phyloP scores from a whole-genome alignment of 2,329 filamentous ascomycete genomes.

The Pseudocercospora pini-densiflorae region DNA sequence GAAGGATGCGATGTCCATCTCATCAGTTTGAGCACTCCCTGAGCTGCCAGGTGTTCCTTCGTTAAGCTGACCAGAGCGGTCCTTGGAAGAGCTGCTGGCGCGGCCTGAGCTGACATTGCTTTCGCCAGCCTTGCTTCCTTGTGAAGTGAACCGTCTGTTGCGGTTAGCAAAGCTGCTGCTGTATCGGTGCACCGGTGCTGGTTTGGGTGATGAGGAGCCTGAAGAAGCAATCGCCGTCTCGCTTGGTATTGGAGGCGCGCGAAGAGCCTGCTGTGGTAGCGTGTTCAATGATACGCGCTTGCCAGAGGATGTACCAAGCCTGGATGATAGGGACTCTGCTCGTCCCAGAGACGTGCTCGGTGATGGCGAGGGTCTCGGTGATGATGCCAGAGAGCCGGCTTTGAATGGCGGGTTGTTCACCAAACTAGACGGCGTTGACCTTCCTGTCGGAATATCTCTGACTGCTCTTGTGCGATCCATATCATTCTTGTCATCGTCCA shows the following conservation, averaged over 20 bases:
- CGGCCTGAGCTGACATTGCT: constrained; percentile 81
- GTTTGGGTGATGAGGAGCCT: constrained; percentile 76
- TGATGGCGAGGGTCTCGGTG: constrained; percentile 49
- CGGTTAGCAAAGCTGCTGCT: constrained; percentile 94
- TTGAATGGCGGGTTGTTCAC: constrained; percentile 96
- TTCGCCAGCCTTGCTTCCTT: constrained; percentile 71
- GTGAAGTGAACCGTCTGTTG: constrained; percentile 73
- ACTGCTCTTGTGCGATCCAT: constrained; percentile 14
- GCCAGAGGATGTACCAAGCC: constrained; percentile 28
- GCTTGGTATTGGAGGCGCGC: constrained; percentile 66
- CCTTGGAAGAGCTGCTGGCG: constrained; percentile 68
- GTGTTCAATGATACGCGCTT: constrained; percentile 75
- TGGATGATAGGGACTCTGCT: constrained; percentile 22
- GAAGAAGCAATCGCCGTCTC: constrained; percentile 68
- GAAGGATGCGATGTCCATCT: constrained; percentile 93
- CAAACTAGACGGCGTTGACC: constrained; percentile 63
- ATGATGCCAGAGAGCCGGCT: constrained; percentile 77
- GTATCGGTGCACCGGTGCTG: constrained; percentile 77
- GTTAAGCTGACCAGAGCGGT: constrained; percentile 30
- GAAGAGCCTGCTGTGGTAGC: constrained; percentile 74
- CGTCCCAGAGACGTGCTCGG: constrained; percentile 51
- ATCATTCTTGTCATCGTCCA: constrained; percentile 28
- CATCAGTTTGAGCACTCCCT: constrained; percentile 71
- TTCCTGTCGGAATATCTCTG: constrained; percentile 11
- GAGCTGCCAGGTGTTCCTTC: constrained; percentile 73